These are phyloP conservation scores for Zasmidium angulare DNA, from an alignment of 2,329 filamentous ascomycete species.

Conservation along the genomic window DNA sequence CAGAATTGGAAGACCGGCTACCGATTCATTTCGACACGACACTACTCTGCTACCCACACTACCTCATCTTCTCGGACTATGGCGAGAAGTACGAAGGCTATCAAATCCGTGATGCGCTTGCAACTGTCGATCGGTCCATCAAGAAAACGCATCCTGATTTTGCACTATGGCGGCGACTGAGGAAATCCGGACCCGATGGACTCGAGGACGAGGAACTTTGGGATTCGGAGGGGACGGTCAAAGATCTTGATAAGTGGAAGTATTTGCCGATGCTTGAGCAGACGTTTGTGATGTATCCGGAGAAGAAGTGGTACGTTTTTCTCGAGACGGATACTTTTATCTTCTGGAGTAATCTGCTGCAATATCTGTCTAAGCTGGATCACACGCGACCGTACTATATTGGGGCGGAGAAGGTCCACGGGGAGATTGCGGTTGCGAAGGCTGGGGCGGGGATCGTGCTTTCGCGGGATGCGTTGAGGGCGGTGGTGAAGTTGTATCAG, in stretches of 20 bases:
- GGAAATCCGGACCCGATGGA: slow-evolving; percentile 26
- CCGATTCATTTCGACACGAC: slow-evolving; percentile 37
- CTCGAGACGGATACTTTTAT: slow-evolving; percentile 53
- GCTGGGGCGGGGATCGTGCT: slow-evolving; percentile 44
- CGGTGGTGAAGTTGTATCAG: slow-evolving; percentile 38
- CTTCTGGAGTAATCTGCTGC: slow-evolving; percentile 43
- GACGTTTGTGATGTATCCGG: slow-evolving; percentile 38
- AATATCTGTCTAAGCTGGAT: slow-evolving; percentile 47
- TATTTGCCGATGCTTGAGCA: slow-evolving; percentile 50
- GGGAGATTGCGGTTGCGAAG: slow-evolving; percentile 42
- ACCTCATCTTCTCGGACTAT: slow-evolving; percentile 41
- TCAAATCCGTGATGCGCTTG: slow-evolving; percentile 33
- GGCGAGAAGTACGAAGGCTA: slow-evolving; percentile 36
- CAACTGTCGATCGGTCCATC: slow-evolving; percentile 18
- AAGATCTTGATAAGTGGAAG: slow-evolving; percentile 50
- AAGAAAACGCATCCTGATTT: slow-evolving; percentile 26
- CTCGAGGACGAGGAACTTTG: slow-evolving; percentile 34
- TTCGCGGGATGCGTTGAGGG: slow-evolving; percentile 40
- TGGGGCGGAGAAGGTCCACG: slow-evolving; percentile 48
- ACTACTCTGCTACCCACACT: slow-evolving; percentile 34
- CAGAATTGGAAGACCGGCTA: slow-evolving; percentile 33
- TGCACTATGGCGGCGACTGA: slow-evolving; percentile 29
- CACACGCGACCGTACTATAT: slow-evolving; percentile 45
- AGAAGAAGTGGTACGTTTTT: slow-evolving; percentile 54
- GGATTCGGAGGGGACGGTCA: slow-evolving; percentile 27